Evolutionary conservation across 345 rosid genomes (phyloP).

Genomic region (Ceriops tagal): DNA sequence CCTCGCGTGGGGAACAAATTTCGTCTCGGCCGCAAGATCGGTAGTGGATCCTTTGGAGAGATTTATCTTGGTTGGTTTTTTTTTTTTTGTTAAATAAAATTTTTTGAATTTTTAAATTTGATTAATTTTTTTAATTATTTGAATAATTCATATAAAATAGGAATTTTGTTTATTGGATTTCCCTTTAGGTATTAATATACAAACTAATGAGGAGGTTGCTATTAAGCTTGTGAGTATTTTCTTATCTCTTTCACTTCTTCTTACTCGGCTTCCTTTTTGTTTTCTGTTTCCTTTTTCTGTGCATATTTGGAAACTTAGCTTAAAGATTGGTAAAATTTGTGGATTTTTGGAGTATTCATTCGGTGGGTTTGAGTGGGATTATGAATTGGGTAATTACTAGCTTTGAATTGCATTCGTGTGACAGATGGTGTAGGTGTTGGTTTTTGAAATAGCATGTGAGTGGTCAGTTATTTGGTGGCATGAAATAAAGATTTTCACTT

Average conservation of each 20-base stretch:
- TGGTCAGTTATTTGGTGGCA: no score
- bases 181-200: conserved; percentile 65
- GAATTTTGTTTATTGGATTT: neutral
- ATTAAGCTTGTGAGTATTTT: conserved; percentile 79
- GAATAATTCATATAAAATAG: no score
- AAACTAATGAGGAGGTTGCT: conserved; percentile 91
- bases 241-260: neutral
- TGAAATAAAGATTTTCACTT: no score
- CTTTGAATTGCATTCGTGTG: no score
- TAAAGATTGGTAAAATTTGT: no score
- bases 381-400: no score
- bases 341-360: no score
- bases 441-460: no score
- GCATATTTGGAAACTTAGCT: neutral
- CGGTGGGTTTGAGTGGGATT: no score
- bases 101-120: conserved; percentile 5
- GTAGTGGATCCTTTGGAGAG: conserved; percentile 98
- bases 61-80: conserved; percentile 78
- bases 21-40: conserved; percentile 90
- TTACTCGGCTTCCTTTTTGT: neutral
- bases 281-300: neutral
- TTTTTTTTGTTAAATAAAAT: neutral
- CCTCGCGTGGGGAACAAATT: conserved; percentile 86
- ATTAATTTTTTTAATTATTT: neutral
- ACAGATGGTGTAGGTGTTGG: no score